Evolutionary conservation across 1,284 basidiomycete genomes (phyloP), one percentile per base, ranked within the genome.

Genomic region (Fomitopsis schrenkii): DNA sequence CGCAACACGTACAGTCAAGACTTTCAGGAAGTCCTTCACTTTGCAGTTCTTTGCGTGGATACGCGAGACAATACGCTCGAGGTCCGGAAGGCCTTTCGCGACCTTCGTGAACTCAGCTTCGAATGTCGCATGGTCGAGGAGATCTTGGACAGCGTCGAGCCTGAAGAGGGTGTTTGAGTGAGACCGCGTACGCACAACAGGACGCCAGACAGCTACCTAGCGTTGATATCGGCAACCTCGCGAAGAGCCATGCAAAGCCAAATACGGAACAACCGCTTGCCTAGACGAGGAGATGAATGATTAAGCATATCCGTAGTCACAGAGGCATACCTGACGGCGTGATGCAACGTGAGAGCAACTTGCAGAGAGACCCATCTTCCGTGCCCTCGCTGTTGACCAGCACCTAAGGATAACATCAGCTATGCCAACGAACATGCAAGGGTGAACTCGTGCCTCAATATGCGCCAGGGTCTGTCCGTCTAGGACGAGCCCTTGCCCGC

Each of bases 381-480:
- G 90, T 91, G 3, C 95, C 95, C 75, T 97, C 95, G 66, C 88
- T 94, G 73, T 98, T 98, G 55, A 95, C 77, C 44, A 98, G 76
- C 8, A 98, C 85, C 90, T 67, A 28, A 52, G 15, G 36, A 26
- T 1, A 28, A 46, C 44, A 26, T 42, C 35, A 22, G 19, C 7
- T 14, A 40, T 50, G 50, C 15, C 26, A 8, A 17, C 28, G 28
- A 40, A 12, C 26, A 38, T 8, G 19, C 15, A 28, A 22, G 46
- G 63, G 63, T 19, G 28, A 14, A 7, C 14, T 36, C 71, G 53
- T 61, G 91, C 93, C 79, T 98, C 96, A 67, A 98, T 83, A 74
- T 98, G 96, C 15, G 93, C 91, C 54, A 98, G 79, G 0, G 94
- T 96, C 72, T 97, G 94, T 2, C 96, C 96, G 73, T 98, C 95